phyloP scores from a whole-genome alignment of 176 grass and related monocot genomes.

The Lolium rigidum region DNA sequence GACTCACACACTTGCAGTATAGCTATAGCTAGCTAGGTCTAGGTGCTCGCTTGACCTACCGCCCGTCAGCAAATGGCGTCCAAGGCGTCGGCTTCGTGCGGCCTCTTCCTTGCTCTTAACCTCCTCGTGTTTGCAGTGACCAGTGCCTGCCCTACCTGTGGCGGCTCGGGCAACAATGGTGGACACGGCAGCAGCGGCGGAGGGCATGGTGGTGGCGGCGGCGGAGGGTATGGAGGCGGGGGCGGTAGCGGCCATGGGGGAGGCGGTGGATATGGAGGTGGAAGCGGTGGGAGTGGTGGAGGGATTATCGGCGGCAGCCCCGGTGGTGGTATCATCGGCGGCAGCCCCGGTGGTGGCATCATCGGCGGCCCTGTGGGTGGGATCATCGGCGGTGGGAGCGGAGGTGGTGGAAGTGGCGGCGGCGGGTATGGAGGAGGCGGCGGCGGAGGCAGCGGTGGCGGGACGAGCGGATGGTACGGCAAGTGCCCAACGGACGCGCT shows the following conservation, averaged over 20 bases:
- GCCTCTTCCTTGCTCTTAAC: constrained; percentile 69
- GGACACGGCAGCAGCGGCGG: constrained; percentile 1
- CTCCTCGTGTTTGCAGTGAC: constrained; percentile 63
- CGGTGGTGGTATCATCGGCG: background rate
- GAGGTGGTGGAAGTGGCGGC: background rate
- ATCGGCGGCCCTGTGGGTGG: background rate
- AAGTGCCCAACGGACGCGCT: constrained; percentile 76
- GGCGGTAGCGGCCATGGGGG: background rate
- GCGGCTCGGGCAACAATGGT: constrained; percentile 36
- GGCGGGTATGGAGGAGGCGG: background rate
- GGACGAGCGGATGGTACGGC: constrained; percentile 54
- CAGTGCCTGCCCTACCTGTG: constrained; percentile 56
- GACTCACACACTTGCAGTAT: constrained; percentile 30
- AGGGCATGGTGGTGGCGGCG: background rate
- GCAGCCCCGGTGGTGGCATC: background rate
- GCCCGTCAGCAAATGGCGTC: constrained; percentile 44
- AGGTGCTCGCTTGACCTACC: constrained; percentile 1
- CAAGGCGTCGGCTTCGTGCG: constrained; percentile 50
- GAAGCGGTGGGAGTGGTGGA: background rate
- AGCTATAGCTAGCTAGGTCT: constrained; percentile 23
- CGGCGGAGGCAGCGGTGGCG: background rate
- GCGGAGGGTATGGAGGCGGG: background rate
- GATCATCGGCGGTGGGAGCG: background rate
- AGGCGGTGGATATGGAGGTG: background rate
- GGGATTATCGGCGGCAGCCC: constrained; percentile 12